Percentiles rank a stretch among this genome's conserved stretches.
Conservation (phyloP, 2,329 filamentous ascomycete genomes). For the Westerdykella sp. region DNA sequence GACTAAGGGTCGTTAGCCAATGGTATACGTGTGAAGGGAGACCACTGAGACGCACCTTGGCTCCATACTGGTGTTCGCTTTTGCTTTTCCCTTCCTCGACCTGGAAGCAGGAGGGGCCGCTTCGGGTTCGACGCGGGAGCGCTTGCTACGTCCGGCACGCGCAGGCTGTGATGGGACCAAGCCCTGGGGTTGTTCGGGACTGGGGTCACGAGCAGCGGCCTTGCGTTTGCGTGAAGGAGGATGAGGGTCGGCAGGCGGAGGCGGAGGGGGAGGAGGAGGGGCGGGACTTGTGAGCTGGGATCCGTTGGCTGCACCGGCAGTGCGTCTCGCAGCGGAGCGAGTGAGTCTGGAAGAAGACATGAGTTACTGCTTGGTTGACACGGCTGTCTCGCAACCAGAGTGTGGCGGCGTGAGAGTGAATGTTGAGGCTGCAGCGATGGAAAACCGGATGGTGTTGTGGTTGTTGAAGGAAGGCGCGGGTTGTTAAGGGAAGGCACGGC, state of each 20-base stretch:
- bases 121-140: constrained; percentile 60
- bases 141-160: constrained; percentile 40
- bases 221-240: constrained; percentile 69
- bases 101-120: constrained; percentile 37
- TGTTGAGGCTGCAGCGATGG: constrained; percentile 8
- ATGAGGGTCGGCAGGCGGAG: constrained; percentile 40
- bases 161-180: constrained; percentile 29
- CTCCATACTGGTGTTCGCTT: constrained; percentile 65
- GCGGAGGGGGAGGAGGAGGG: constrained; percentile 38
- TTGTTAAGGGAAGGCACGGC: constrained; percentile 1
- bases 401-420: background rate
- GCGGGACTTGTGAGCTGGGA: constrained; percentile 33
- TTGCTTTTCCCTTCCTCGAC: constrained; percentile 56
- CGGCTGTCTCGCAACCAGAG: constrained; percentile 1
- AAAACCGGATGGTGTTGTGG: background rate
- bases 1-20: constrained; percentile 41
- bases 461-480: constrained; percentile 2
- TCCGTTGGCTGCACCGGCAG: constrained; percentile 54
- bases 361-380: constrained; percentile 39
- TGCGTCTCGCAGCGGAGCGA: constrained; percentile 88
- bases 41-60: constrained; percentile 48
- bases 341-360: constrained; percentile 90
- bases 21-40: constrained; percentile 4
- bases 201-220: constrained; percentile 45
- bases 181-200: constrained; percentile 45